phyloP scores from a whole-genome alignment of 179 eudicot genomes.

The Kewa caespitosa region DNA sequence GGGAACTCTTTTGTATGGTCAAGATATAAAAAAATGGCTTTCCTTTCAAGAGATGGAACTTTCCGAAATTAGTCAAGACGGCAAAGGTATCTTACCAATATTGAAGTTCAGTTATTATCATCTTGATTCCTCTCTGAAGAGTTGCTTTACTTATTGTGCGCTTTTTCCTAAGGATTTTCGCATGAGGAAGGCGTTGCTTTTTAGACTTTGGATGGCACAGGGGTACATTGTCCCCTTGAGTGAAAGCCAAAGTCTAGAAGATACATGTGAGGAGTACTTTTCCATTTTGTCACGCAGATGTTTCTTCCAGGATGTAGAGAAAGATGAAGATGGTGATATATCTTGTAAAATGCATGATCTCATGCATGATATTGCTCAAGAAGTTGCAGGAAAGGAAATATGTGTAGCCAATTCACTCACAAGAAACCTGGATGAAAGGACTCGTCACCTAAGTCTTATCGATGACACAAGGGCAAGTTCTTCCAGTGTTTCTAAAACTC shows the following conservation, averaged over 20 bases:
- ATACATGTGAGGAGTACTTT: slow-evolving; percentile 15
- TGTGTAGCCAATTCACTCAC: neutral
- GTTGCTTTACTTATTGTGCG: slow-evolving; percentile 26
- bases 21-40: slow-evolving; percentile 21
- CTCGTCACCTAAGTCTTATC: slow-evolving; percentile 7
- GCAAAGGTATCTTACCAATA: slow-evolving; percentile 14
- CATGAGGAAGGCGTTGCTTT: slow-evolving; percentile 12
- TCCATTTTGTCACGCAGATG: slow-evolving; percentile 4
- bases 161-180: slow-evolving; percentile 18
- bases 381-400: slow-evolving; percentile 6
- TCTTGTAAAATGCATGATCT: slow-evolving; percentile 24
- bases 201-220: slow-evolving; percentile 32
- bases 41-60: slow-evolving; percentile 9
- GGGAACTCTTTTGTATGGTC: slow-evolving; percentile 18
- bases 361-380: slow-evolving; percentile 20
- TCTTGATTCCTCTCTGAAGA: slow-evolving; percentile 13
- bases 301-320: slow-evolving; percentile 16
- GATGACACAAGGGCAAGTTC: neutral
- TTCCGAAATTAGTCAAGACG: neutral
- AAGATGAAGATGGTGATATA: slow-evolving; percentile 6
- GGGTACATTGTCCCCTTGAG: slow-evolving; percentile 14
- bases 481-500: neutral
- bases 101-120: slow-evolving; percentile 30
- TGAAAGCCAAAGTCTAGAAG: slow-evolving; percentile 7
- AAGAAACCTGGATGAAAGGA: neutral